Evolutionary conservation across 2,329 filamentous ascomycete species (phyloP).

Genomic region (Furcasterigmium sp.): DNA sequence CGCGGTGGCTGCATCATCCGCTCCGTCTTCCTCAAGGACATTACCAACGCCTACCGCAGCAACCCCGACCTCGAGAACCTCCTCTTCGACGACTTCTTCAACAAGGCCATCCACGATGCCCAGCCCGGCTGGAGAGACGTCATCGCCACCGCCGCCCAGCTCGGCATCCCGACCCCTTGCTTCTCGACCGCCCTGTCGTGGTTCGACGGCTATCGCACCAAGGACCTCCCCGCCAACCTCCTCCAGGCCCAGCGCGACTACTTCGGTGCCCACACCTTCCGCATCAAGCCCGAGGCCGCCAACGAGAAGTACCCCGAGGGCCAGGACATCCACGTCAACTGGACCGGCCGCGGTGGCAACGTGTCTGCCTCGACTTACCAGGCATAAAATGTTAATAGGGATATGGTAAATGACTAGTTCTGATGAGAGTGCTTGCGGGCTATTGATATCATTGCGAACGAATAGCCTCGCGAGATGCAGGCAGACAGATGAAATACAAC

Average conservation of each 20-base stretch:
- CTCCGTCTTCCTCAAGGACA: constrained; percentile 99
- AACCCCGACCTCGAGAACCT: constrained; percentile 96
- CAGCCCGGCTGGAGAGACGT: constrained; percentile 90
- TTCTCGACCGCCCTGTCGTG: constrained; percentile 97
- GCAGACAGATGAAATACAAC: constrained; percentile 10
- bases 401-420: constrained; percentile 3
- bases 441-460: constrained; percentile 1
- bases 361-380: constrained; percentile 97
- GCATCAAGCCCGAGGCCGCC: constrained; percentile 75
- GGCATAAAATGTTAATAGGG: constrained; percentile 56
- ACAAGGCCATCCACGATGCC: constrained; percentile 95
- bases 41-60: constrained; percentile 92
- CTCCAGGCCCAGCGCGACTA: constrained; percentile 99
- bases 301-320: constrained; percentile 76
- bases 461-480: constrained; percentile 10
- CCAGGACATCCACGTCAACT: constrained; percentile 97
- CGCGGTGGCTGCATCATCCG: constrained; percentile 99
- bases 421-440: constrained; percentile 5
- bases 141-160: constrained; percentile 83
- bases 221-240: constrained; percentile 95
- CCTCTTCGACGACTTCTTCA: constrained; percentile 99
- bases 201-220: constrained; percentile 98
- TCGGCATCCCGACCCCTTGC: constrained; percentile 92
- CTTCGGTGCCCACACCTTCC: constrained; percentile 94
- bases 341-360: constrained; percentile 96